A percentile compares a stretch with the other conserved stretches of the same genome.
These are phyloP conservation scores for Pezizomycotina sp. DNA, from an alignment of 2,329 filamentous ascomycete genomes.

Conservation along the genomic window DNA sequence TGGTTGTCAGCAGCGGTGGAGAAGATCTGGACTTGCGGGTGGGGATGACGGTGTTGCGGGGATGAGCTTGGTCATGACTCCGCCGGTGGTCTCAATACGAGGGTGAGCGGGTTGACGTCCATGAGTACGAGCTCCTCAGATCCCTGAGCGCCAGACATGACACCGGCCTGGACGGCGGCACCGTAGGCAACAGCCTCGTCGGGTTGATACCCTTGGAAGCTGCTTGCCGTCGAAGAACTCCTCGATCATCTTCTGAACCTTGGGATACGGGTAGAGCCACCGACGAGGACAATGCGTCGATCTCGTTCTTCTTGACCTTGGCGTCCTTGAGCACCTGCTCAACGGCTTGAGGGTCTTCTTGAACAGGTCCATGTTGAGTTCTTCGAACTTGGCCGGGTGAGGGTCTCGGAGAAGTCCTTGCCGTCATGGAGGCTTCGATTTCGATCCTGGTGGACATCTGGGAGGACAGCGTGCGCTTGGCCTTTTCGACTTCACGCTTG, in stretches of 20 bases:
- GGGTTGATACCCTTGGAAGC: slow-evolving; percentile 99
- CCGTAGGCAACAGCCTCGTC: slow-evolving; percentile 98
- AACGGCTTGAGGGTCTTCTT: slow-evolving; percentile 99
- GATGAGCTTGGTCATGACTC: slow-evolving; percentile 95
- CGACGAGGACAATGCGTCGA: slow-evolving; percentile 91
- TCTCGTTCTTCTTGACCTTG: slow-evolving; percentile 87
- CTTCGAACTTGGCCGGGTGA: slow-evolving; percentile 99
- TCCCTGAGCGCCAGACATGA: slow-evolving; percentile 74
- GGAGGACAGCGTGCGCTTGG: slow-evolving; percentile 92
- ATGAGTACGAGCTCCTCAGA: slow-evolving; percentile 74
- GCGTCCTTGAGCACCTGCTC: slow-evolving; percentile 97
- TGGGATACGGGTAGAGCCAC: slow-evolving; percentile 99
- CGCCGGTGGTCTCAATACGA: slow-evolving; percentile 93
- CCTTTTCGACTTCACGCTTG: slow-evolving; percentile 98
- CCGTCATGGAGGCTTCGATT: slow-evolving; percentile 91
- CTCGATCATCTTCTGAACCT: slow-evolving; percentile 86
- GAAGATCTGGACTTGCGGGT: slow-evolving; percentile 98
- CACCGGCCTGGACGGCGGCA: slow-evolving; percentile 91
- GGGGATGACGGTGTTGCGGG: slow-evolving; percentile 82
- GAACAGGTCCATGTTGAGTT: slow-evolving; percentile 97
- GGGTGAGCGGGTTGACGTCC: slow-evolving; percentile 91
- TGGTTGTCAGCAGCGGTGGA: slow-evolving; percentile 94
- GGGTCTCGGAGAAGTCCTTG: slow-evolving; percentile 94
- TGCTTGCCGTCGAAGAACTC: slow-evolving; percentile 94
- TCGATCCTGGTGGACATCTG: slow-evolving; percentile 88